Base-by-base conservation (phyloP, 176 grass and related monocot genomes). In the Ensete glaucum region DNA sequence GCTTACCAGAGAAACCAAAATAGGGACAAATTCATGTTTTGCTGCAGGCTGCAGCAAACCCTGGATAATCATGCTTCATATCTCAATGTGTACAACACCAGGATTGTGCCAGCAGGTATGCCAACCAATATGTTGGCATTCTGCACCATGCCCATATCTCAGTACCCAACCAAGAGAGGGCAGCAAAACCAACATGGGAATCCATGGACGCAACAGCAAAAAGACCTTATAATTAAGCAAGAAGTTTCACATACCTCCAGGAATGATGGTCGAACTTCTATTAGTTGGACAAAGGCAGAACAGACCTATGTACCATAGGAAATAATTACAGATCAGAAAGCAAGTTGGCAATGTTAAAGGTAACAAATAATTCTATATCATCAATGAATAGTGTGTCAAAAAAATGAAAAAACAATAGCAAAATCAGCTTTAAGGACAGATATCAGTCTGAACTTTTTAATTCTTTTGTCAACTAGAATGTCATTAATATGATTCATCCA, bases 201-300 rank as follows among this genome's bases (percentile, higher is more conserved):
- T 54, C 58, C 21, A 49, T 21, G 12, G 59, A 53, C 49, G 72
- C 49, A 64, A n/a, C 24, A 82, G 22, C 11, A 79, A 80, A 77
- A 73, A 21, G 56, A 51, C 56, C 49, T 81, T 6, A 14, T 20
- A n/a, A 17, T 4, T 8, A 69, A n/a, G 12, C 5, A 11, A 0
- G 21, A 50, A 53, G 7, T 22, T 77, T 77, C 15, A 70, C 49
- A 63, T 87, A 98, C 94, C 94, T 98, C 90, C 78, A 98, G 82
- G 78, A 98, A 85, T 56, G 90, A 87, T 71, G 94, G 88, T 5
- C 90, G 85, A 7, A 98, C 90, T 93, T 98, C 94, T 85, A 89
- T 78, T 13, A 98, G 85, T 82, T 98, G 94, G 78, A 98, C 94
- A 91, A 91, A 98, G 27, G 94, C 94, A 15, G 88, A 82, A 82